Evolutionary conservation across 768 basidiomycete species (phyloP), one percentile per base, ranked within the genome.

Genomic region (Boletus patriciae): DNA sequence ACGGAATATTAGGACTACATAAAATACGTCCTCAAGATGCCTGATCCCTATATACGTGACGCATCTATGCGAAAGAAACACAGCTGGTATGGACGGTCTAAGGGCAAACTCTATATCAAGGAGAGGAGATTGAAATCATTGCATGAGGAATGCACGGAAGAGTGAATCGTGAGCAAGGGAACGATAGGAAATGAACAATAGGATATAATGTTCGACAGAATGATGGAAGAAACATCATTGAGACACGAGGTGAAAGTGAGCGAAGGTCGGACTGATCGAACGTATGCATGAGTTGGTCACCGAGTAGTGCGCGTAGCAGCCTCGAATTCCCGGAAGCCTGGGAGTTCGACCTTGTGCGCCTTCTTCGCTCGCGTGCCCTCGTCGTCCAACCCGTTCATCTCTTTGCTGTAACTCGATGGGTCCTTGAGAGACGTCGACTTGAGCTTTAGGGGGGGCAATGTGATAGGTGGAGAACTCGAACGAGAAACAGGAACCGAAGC

Each of bases 401-500:
- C 70, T 47, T 69, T 56, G 21, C 62, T 64, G 46, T 63, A 34
- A 36, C 36, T 29, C 6, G 58, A 46, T 21, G 59, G 10, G 19
- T 58, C 55, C 34, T 54, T 64, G 37, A 47, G 59, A 36, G 62
- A 42, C 37, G 54, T 50, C 55, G 75, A 65, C 46, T 68, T 70
- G 36, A 81, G 71, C 63, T 86, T 86, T 50, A 91, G 71, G 44
- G 90, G 90, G 31, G 90, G 80, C 5, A 92, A 72, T 50, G 77
- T 83, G 57, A 91, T 90, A 2, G 88, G 89, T 27, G 90, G 89
- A 9, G 83, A 84, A 23, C 76, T 75, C n/a, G 85, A 77, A 40
- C 90, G 76, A 41, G 86, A 88, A 3, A 74, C 77, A 9, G 89
- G 88, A 34, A 79, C 56, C 1, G 70, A 74, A 43, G 48, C 57